Evolutionary conservation across 106 monocot genomes (phyloP).

Genomic region (Platanthera guangdongensis): DNA sequence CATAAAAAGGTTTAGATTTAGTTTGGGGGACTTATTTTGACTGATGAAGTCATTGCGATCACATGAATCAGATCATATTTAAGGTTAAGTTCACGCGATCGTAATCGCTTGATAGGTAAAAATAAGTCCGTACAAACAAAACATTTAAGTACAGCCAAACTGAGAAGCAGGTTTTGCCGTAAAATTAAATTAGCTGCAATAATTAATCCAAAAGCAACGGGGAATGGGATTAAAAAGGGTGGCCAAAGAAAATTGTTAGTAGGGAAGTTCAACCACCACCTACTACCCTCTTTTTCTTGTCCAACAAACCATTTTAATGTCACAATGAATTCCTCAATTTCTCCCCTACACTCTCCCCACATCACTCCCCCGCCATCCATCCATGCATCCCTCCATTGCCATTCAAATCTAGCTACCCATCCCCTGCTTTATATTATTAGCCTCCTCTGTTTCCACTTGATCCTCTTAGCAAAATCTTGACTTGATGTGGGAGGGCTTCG

Average conservation of each 20-base stretch:
- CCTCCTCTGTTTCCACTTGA: background rate
- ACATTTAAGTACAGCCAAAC: too few relatives aligned
- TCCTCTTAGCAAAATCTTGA: background rate
- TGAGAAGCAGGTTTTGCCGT: too few relatives aligned
- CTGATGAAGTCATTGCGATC: too few relatives aligned
- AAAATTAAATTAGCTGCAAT: background rate
- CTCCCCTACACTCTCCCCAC: conserved; percentile 1
- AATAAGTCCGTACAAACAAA: too few relatives aligned
- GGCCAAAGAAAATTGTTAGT: conserved; percentile 9
- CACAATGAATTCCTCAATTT: conserved; percentile 34
- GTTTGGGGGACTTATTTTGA: too few relatives aligned
- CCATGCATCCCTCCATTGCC: background rate
- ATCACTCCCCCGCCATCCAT: background rate
- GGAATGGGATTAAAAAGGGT: background rate
- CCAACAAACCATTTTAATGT: conserved; percentile 40
- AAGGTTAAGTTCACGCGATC: too few relatives aligned
- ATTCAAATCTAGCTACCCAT: background rate
- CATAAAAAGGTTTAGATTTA: too few relatives aligned
- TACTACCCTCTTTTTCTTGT: conserved; percentile 34
- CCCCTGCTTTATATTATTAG: background rate
- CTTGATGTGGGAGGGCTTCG: background rate
- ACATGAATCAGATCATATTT: too few relatives aligned
- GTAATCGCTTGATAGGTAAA: too few relatives aligned
- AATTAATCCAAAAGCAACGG: background rate
- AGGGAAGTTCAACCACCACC: conserved; percentile 50